Evolutionary conservation across 164 flowering plant genomes (phyloP).

Genomic region (Tetracentron sinense): DNA sequence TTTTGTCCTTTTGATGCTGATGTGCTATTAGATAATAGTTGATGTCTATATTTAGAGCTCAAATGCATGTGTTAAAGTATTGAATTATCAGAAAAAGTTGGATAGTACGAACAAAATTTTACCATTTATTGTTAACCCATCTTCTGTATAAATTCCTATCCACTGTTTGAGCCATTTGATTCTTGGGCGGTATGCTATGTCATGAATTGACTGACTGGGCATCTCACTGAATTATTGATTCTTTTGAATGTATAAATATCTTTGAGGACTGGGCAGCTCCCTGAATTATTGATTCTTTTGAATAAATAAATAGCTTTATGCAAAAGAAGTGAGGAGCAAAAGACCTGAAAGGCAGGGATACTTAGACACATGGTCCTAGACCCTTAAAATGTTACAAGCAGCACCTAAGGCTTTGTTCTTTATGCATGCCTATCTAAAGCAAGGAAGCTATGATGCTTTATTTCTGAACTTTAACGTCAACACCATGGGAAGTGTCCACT

Average conservation of each 20-base stretch:
- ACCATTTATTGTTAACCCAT: not conserved
- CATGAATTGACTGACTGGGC: not conserved
- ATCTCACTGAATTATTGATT: not conserved
- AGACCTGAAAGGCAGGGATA: not conserved
- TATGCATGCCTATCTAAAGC: too few species aligned
- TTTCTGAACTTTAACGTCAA: not conserved
- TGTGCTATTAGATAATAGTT: too few species aligned
- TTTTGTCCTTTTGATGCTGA: not conserved
- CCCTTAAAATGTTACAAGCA: too few species aligned
- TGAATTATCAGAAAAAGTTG: too few species aligned
- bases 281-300: too few species aligned
- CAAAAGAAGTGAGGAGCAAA: not conserved
- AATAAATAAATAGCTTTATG: too few species aligned
- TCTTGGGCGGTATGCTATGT: not conserved
- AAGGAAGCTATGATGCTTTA: not conserved
- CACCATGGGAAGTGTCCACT: not conserved
- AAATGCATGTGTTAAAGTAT: too few species aligned
- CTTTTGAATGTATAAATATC: too few species aligned
- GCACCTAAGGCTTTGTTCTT: too few species aligned
- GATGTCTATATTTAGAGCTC: too few species aligned
- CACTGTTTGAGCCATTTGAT: not conserved
- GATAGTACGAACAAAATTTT: not conserved
- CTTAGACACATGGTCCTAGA: not conserved
- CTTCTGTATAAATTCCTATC: not conserved
- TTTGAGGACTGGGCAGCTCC: too few species aligned